phyloP scores from a whole-genome alignment of 768 basidiomycete species.

The Suillus sp. region DNA sequence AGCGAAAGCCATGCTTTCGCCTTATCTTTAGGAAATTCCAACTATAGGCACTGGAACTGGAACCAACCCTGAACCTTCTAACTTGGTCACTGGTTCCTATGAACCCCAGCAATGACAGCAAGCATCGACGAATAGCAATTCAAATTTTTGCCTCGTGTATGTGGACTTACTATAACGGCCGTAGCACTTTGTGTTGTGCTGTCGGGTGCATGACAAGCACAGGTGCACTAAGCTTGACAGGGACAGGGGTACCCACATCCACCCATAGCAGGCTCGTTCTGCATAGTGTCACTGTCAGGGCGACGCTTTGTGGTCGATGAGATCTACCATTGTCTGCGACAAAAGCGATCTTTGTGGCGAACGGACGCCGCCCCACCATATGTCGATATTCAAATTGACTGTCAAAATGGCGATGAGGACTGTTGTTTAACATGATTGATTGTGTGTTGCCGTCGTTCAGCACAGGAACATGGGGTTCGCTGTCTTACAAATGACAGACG shows the following conservation, averaged over 20 bases:
- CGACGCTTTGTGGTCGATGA: neutral
- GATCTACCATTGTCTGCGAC: neutral
- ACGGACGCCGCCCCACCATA: too few species aligned
- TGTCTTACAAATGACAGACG: constrained; percentile 8
- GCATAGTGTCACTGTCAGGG: neutral
- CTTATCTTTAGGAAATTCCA: constrained; percentile 6
- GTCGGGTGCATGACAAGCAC: too few species aligned
- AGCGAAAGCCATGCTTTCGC: constrained; percentile 5
- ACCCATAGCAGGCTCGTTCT: neutral
- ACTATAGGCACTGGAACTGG: neutral
- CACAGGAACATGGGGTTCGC: neutral
- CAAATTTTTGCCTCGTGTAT: neutral
- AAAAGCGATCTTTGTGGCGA: neutral
- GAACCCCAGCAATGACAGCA: neutral
- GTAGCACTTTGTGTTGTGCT: neutral
- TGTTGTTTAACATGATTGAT: neutral
- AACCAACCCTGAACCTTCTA: constrained; percentile 10
- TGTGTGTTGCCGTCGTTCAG: neutral
- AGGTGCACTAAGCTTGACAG: neutral
- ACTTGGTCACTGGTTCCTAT: neutral
- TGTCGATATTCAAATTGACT: too few species aligned
- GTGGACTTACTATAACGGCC: neutral
- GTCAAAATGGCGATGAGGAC: neutral
- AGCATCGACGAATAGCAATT: neutral
- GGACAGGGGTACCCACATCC: neutral